Base-by-base conservation (phyloP, 2,329 filamentous ascomycete species). In the Lizonia empirigonia region DNA sequence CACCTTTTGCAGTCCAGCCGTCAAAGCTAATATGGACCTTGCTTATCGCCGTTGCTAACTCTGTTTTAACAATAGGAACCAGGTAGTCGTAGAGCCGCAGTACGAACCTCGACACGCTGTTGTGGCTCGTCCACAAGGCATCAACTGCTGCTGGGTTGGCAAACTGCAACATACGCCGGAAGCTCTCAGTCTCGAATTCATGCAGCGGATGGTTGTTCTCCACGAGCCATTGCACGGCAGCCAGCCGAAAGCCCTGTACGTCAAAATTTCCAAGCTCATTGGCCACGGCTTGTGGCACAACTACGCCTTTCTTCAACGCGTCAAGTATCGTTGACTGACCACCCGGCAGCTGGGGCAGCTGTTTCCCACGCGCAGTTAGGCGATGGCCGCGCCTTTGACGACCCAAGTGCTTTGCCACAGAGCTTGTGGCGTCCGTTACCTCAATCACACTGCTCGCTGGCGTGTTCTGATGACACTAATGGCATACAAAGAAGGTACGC, bases 231-330 rank as follows among this genome's bases (percentile, higher is more conserved):
- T 15, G 16, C n/a, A 46, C 33, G 10, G 42, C 42, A 15, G 32
- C 32, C 4, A 29, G 42, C 15, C 33, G 33, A 46, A 46, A 38
- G 7, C 24, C 7, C 10, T 46, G 33, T 22, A 46, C 42, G 34
- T 37, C 22, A 22, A 46, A 46, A 19, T 32, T 38, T 15, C 34
- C 33, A 19, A 37, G 26, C 24, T n/a, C 32, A 30, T 46, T 46
- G 9, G 32, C 42, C 2, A 26, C 34, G 3, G 7, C 20, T 13
- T 38, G 33, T 18, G 4, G 5, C 79, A 36, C 34, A 4, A 4
- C 34, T n/a, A 22, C 34, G 12, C 20, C 18, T 16, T 22, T 22
- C 9, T 16, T 36, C 8, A 36, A n/a, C 8, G 34, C 20, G 10
- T 20, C 16, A 20, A 12, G 2, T 20, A 20, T 36, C 18, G 20